A percentile compares a stretch with the other conserved stretches of the same genome.
Conservation (phyloP, 1,284 basidiomycete species). For the Golubevia pallescens region DNA sequence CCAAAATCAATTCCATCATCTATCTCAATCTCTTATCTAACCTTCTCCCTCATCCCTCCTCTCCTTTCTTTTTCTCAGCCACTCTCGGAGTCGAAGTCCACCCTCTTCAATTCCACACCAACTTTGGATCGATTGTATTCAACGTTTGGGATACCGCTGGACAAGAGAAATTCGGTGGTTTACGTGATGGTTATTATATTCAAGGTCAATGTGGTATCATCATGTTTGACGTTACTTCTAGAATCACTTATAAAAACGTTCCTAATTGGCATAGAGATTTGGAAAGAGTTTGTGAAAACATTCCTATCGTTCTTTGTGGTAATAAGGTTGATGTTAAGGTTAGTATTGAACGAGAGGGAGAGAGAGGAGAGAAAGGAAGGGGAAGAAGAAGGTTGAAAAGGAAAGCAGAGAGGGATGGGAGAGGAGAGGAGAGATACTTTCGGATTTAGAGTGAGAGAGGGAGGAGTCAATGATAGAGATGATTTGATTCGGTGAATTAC, state of each 20-base stretch:
- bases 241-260: constrained; percentile 99
- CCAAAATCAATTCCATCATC: background rate
- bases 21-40: constrained; percentile 4
- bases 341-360: constrained; percentile 31
- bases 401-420: background rate
- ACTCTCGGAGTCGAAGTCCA: constrained; percentile 99
- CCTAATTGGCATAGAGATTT: constrained; percentile 99
- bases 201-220: constrained; percentile 99
- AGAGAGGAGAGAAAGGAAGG: background rate
- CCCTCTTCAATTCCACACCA: constrained; percentile 93
- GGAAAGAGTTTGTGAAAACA: constrained; percentile 99
- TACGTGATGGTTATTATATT: constrained; percentile 97
- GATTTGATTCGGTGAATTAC: too few species aligned
- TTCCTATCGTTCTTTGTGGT: constrained; percentile 98
- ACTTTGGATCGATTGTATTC: constrained; percentile 98
- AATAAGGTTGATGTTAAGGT: constrained; percentile 99
- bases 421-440: too few species aligned
- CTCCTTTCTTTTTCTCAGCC: constrained; percentile 69
- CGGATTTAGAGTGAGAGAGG: too few species aligned
- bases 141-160: constrained; percentile 99
- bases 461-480: too few species aligned
- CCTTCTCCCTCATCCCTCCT: background rate
- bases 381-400: background rate
- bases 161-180: constrained; percentile 99
- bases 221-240: constrained; percentile 99